These are phyloP conservation scores for Neopestalotiopsis clavispora DNA, from an alignment of 2,329 filamentous ascomycete genomes.

Conservation along the genomic window DNA sequence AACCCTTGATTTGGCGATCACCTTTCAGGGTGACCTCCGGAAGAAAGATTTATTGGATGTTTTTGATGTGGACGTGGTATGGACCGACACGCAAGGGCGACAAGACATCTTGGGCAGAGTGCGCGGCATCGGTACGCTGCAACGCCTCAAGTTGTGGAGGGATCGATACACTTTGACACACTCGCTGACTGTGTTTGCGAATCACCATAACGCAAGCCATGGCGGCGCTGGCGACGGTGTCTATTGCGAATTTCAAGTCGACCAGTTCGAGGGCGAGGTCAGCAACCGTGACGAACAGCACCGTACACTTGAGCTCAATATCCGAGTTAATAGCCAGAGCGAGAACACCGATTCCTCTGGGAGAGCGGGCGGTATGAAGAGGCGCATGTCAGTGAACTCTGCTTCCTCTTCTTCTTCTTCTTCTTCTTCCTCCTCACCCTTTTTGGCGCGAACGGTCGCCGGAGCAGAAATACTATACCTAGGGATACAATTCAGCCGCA, in stretches of 20 bases:
- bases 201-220: conserved; percentile 32
- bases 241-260: conserved; percentile 54
- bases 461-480: conserved; percentile 51
- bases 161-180: conserved; percentile 53
- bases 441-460: conserved; percentile 17
- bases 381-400: conserved; percentile 24
- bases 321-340: conserved; percentile 40
- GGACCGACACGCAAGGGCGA: conserved; percentile 54
- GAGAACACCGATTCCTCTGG: conserved; percentile 42
- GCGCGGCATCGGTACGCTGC: conserved; percentile 55
- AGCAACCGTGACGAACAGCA: conserved; percentile 51
- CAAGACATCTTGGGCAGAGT: conserved; percentile 56
- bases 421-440: not conserved
- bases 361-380: not conserved
- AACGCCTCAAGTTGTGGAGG: conserved; percentile 57
- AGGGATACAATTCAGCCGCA: conserved; percentile 53
- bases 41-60: conserved; percentile 53
- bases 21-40: conserved; percentile 55
- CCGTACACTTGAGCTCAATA: conserved; percentile 49
- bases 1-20: conserved; percentile 49
- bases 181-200: conserved; percentile 53
- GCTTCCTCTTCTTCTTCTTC: conserved; percentile 8
- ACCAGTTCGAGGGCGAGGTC: conserved; percentile 52
- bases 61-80: conserved; percentile 57
- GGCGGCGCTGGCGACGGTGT: conserved; percentile 35